Base-by-base conservation (phyloP, 1,139 yeast genomes). In the Geotrichum reessii region DNA sequence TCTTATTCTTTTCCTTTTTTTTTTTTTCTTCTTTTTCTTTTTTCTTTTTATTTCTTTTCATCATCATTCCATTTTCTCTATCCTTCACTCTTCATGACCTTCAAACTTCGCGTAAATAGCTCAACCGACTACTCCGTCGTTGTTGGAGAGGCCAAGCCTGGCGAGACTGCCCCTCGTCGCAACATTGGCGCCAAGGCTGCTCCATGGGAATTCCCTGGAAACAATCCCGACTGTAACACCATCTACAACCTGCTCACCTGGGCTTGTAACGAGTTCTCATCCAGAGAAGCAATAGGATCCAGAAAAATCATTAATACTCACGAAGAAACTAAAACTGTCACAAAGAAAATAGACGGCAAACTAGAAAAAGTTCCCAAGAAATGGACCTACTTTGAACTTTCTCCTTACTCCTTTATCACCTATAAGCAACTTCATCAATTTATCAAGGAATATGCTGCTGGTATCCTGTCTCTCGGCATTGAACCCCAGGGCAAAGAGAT, bases 81-180 rank as follows among this genome's bases (percentile, higher is more conserved):
- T 22, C 17, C 24, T 11, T 9, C 22, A 25, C 9, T 27, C 17
- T 14, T 25, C 14, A 40, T 51, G 42, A 47, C 42, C 22, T 21
- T 37, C 12, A 33, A 49, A 49, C 17, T 44, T 11, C 24, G 17
- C 14, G 28, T 44, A 37, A 42, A 22, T 14, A 22, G 52, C 40
- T n/a, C 48, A 24, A 40, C 42, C 22, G 56, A 57, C 54, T 40
- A 50, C 46, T 57, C 60, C 21, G 92, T 87, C 47, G 84, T 85
- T 46, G 95, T 88, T 44, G 96, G 95, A 46, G 86, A 86, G 61
- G 92, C 93, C 47, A 82, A 81, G 67, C 81, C 82, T 11, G 95
- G 95, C 62, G 97, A 92, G 76, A 87, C 97, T 31, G 96, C 96
- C 2, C 96, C 96, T 64, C 84, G 96, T 76, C 84, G 96, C 76